These are phyloP conservation scores for Ambrosia artemisiifolia DNA, from an alignment of 129 eudicot genomes.

Conservation along the genomic window DNA sequence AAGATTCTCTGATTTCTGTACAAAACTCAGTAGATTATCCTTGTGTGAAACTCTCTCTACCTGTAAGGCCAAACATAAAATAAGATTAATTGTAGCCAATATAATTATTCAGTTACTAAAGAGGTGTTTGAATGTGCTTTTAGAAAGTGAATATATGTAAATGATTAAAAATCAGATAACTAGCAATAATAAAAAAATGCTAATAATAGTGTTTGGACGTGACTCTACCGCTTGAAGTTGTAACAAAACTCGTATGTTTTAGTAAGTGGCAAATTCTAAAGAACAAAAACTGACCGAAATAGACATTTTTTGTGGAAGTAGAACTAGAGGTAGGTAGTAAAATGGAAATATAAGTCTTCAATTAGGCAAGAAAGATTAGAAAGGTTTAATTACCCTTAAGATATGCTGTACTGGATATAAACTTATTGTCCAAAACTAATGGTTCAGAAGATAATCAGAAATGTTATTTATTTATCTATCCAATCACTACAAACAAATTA, in stretches of 20 bases:
- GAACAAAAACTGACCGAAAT: no score
- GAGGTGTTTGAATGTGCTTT: not conserved
- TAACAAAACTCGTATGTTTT: no score
- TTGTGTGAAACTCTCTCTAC: conserved; percentile 93
- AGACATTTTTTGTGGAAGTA: no score
- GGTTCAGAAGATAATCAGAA: not conserved
- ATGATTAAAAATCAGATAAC: not conserved
- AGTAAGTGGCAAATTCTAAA: no score
- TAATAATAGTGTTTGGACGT: no score
- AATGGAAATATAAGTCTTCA: no score
- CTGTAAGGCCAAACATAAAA: conserved; percentile 34
- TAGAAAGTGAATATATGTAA: not conserved
- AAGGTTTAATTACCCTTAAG: no score
- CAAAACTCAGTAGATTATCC: conserved; percentile 78
- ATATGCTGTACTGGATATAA: not conserved
- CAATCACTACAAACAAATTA: not conserved
- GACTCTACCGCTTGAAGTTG: no score
- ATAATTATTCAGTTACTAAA: not conserved
- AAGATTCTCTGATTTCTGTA: conserved; percentile 79
- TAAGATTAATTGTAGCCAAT: not conserved
- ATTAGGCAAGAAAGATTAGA: no score
- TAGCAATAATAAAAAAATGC: not conserved
- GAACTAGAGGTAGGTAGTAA: no score
- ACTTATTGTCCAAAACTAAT: not conserved
- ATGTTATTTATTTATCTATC: not conserved